A percentile compares a stretch with the other conserved stretches of the same genome.
phyloP scores from a whole-genome alignment of 2,329 filamentous ascomycete genomes.

The Helotiales sp. region DNA sequence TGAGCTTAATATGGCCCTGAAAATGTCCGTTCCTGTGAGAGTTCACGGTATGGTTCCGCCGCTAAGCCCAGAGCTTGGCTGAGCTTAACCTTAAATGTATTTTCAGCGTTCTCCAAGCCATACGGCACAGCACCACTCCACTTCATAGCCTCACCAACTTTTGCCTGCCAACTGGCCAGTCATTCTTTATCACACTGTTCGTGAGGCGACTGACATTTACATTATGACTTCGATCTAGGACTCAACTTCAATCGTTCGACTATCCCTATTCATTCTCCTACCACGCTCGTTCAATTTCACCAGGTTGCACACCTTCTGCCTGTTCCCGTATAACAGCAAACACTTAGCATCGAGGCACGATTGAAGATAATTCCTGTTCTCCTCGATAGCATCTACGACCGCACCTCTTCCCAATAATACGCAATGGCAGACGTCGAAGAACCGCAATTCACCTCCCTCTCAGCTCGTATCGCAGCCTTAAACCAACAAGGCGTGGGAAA shows the following conservation, averaged over 20 bases:
- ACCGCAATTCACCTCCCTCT: slow-evolving; percentile 59
- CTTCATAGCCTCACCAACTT: not conserved
- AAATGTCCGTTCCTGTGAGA: too few species aligned
- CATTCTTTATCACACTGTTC: not conserved
- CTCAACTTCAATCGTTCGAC: not conserved
- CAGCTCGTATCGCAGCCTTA: slow-evolving; percentile 63
- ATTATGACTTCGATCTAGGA: not conserved
- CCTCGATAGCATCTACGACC: not conserved
- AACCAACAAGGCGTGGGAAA: slow-evolving; percentile 41
- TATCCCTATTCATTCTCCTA: not conserved
- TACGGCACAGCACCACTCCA: not conserved
- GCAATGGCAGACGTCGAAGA: slow-evolving; percentile 62
- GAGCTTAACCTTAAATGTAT: not conserved
- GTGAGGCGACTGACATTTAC: not conserved
- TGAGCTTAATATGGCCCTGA: too few species aligned
- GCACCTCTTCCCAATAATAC: not conserved
- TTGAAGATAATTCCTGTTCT: not conserved
- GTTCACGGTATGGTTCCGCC: too few species aligned
- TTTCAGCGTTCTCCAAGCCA: not conserved
- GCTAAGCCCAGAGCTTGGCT: not conserved
- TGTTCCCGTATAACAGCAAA: not conserved
- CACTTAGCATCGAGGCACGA: not conserved
- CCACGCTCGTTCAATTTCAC: not conserved
- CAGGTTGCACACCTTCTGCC: not conserved
- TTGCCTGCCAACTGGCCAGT: not conserved